Evolutionary conservation across 495 filamentous ascomycete genomes (phyloP), one percentile per base, ranked within the genome.

Genomic region (Penicillium pancosmium): DNA sequence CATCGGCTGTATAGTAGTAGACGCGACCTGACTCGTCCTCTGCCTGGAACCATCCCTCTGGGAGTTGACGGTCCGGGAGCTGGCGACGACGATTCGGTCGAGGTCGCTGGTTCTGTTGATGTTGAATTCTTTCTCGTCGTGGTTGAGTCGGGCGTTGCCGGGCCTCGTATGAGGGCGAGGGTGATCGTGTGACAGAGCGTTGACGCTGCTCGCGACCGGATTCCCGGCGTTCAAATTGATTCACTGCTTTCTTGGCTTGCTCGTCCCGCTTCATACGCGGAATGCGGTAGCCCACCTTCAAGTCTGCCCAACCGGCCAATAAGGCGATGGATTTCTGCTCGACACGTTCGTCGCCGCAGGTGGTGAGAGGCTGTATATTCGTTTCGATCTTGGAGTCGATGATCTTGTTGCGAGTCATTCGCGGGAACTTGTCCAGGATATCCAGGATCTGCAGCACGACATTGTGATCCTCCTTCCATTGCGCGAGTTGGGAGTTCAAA

Each of bases 401-500:
- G 57, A 99, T 97, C 74, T 98, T 99, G 77, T 99, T 99, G 51
- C 90, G 90, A 9, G 94, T 97, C 25, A 98, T 80, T 18, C 93
- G 88, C 6, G 95, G 94, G 58, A 97, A 90, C 38, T 87, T 86
- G 68, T 92, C 86, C 33, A 99, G 83, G 38, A 98, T 93, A 65
- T 95, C 88, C 57, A 99, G 80, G 40, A 96, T 86, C 73, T 96
- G 95, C 56, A 96, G 75, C 27, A 94, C 82, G 35, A 98, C 85
- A 59, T 96, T 96, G 73, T 84, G 79, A 68, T 98, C 94, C 19
- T 94, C 91, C 59, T 87, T 89, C 82, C 91, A 98, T 50, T 86
- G 85, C 50, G 84, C 84, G 12, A 99, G 80, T 19, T 90, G 88
- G 19, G 86, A 90, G 66, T 92, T 96, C 23, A 99, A 81, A 60